A percentile compares a stretch with the other conserved stretches of the same genome.
These are phyloP conservation scores for Clonostachys sp. DNA, from an alignment of 2,329 filamentous ascomycete genomes.

Conservation along the genomic window DNA sequence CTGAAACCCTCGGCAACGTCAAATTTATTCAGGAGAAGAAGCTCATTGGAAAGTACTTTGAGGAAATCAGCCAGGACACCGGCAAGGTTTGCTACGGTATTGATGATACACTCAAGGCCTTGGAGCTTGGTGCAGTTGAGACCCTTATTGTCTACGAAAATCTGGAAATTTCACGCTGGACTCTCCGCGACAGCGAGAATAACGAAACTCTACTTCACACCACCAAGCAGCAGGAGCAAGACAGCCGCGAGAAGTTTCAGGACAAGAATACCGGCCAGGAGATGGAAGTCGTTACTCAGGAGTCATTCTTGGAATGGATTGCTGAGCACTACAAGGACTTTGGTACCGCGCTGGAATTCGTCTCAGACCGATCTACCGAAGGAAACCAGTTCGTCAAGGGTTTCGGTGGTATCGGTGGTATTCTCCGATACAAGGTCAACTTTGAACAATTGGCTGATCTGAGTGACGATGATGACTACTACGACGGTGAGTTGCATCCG, in stretches of 20 bases:
- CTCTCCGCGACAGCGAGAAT: constrained; percentile 75
- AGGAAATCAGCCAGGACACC: constrained; percentile 97
- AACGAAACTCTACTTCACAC: constrained; percentile 76
- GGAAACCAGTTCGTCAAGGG: constrained; percentile 99
- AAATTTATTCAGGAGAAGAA: constrained; percentile 99
- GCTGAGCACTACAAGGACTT: constrained; percentile 98
- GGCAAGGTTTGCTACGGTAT: constrained; percentile 97
- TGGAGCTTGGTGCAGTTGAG: constrained; percentile 94
- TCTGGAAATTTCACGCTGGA: constrained; percentile 88
- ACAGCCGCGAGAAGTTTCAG: constrained; percentile 78
- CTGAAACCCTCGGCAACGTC: constrained; percentile 96
- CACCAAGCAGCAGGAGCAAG: constrained; percentile 70
- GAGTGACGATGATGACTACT: constrained; percentile 94
- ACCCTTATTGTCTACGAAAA: constrained; percentile 97
- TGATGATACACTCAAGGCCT: constrained; percentile 92
- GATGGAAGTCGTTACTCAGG: constrained; percentile 87
- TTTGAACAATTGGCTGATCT: constrained; percentile 96
- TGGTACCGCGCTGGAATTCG: constrained; percentile 91
- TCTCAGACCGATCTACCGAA: constrained; percentile 94
- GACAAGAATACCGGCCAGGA: constrained; percentile 95
- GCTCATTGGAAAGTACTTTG: constrained; percentile 97
- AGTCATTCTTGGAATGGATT: constrained; percentile 98
- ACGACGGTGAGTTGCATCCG: constrained; percentile 47
- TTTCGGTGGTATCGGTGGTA: constrained; percentile 95
- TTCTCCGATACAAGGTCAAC: constrained; percentile 99